These are phyloP conservation scores for Avena insularis DNA, from an alignment of 176 grass and related monocot species.

Conservation along the genomic window DNA sequence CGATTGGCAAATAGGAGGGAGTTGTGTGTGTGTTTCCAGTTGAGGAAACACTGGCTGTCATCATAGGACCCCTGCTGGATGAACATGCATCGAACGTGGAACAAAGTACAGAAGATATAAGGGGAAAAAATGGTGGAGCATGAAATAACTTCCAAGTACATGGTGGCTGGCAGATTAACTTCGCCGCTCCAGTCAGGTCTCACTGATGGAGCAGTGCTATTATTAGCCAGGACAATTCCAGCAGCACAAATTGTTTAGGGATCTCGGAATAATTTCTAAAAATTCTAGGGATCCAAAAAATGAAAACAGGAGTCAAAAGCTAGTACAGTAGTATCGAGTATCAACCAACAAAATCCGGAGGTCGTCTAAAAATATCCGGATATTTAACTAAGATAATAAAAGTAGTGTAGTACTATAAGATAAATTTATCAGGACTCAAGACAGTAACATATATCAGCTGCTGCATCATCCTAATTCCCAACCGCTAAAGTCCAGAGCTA, in stretches of 20 bases:
- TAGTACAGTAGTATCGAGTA: not conserved
- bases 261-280: not conserved
- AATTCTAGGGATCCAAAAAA: too few species aligned
- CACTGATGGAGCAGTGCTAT: not conserved
- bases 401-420: too few species aligned
- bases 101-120: not conserved
- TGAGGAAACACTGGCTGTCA: constrained; percentile 43
- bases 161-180: not conserved
- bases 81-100: not conserved
- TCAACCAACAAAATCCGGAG: constrained; percentile 1
- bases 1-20: constrained; percentile 23
- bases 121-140: not conserved
- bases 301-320: not conserved
- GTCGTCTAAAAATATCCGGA: not conserved
- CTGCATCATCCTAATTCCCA: constrained; percentile 1
- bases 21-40: constrained; percentile 36
- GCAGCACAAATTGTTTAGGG: not conserved
- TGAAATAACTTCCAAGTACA: too few species aligned
- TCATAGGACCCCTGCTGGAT: constrained; percentile 39
- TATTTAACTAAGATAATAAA: not conserved
- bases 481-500: not conserved
- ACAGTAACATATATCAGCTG: not conserved
- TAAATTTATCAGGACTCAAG: too few species aligned
- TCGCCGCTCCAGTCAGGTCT: not conserved
- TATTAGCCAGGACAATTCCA: not conserved